Conservation (phyloP, 768 basidiomycete genomes). For the Boletus bicolor region DNA sequence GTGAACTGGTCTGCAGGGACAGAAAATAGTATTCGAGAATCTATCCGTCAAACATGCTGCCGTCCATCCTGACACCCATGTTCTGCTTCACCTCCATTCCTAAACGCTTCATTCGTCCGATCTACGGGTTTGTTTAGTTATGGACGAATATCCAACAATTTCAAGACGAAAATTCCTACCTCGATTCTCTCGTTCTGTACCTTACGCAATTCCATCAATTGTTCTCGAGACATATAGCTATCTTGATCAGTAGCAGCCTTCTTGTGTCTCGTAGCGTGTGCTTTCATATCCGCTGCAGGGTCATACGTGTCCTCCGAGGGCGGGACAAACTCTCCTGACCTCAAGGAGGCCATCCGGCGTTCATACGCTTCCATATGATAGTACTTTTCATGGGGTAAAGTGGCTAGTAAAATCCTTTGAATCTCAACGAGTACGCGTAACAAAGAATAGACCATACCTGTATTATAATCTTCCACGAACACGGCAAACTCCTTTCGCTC, state of each 20-base stretch:
- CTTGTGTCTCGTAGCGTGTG: conserved; percentile 68
- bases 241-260: conserved; percentile 64
- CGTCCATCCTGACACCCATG: conserved; percentile 87
- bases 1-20: not conserved
- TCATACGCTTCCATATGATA: conserved; percentile 89
- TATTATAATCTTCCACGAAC: conserved; percentile 84
- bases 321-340: conserved; percentile 79
- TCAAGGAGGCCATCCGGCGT: conserved; percentile 75
- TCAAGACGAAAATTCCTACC: conserved; percentile 37
- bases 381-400: conserved; percentile 92
- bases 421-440: not conserved
- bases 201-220: conserved; percentile 74
- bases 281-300: conserved; percentile 79
- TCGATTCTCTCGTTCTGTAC: conserved; percentile 85
- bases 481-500: conserved; percentile 80
- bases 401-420: conserved; percentile 48
- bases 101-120: conserved; percentile 79
- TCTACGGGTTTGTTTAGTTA: conserved; percentile 36
- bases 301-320: conserved; percentile 74
- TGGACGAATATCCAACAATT: not conserved
- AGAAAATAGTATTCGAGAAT: not conserved
- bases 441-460: conserved; percentile 43
- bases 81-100: conserved; percentile 85
- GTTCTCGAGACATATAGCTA: conserved; percentile 72
- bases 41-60: conserved; percentile 52